Percentiles rank a stretch among this genome's conserved stretches.
Evolutionary conservation across 441 rosid genomes (phyloP).

Genomic region (Biscutella laevigata): DNA sequence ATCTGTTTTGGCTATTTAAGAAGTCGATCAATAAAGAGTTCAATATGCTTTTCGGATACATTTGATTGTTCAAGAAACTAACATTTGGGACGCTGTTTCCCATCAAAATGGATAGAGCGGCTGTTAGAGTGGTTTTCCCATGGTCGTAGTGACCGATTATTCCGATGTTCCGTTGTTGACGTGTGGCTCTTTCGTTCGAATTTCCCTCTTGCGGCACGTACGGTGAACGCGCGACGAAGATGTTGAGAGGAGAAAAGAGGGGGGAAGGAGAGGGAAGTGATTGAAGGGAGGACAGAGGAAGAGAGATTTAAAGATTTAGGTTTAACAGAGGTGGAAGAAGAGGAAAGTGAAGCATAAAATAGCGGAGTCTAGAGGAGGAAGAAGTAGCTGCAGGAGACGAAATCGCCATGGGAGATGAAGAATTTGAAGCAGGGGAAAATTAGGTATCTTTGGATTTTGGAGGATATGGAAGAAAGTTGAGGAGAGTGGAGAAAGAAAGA

Average conservation of each 20-base stretch:
- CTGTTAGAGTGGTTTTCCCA: slow-evolving; percentile 88
- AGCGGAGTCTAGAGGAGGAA: slow-evolving; percentile 9
- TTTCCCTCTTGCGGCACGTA: slow-evolving; percentile 83
- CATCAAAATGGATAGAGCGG: slow-evolving; percentile 62
- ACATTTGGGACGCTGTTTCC: slow-evolving; percentile 65
- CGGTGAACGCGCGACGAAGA: slow-evolving; percentile 36
- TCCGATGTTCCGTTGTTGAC: slow-evolving; percentile 82
- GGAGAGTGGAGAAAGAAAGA: no score
- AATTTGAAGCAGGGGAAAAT: slow-evolving; percentile 15
- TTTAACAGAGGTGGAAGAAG: slow-evolving; percentile 6
- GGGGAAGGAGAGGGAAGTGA: slow-evolving; percentile 26
- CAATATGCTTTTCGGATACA: no score
- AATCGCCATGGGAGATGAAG: no score
- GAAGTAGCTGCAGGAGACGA: slow-evolving; percentile 14
- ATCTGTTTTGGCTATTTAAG: no score
- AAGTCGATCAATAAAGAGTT: no score
- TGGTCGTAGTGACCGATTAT: slow-evolving; percentile 96
- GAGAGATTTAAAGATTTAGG: slow-evolving; percentile 23
- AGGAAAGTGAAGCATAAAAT: no score
- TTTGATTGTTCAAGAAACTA: no score
- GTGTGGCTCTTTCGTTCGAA: slow-evolving; percentile 89
- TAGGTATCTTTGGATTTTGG: not conserved
- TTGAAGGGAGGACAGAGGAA: slow-evolving; percentile 30
- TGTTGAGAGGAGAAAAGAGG: slow-evolving; percentile 18
- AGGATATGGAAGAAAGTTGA: not conserved